Evolutionary conservation across 2,329 filamentous ascomycete species (phyloP).

Genomic region (Neofusicoccum kwambonambiense): DNA sequence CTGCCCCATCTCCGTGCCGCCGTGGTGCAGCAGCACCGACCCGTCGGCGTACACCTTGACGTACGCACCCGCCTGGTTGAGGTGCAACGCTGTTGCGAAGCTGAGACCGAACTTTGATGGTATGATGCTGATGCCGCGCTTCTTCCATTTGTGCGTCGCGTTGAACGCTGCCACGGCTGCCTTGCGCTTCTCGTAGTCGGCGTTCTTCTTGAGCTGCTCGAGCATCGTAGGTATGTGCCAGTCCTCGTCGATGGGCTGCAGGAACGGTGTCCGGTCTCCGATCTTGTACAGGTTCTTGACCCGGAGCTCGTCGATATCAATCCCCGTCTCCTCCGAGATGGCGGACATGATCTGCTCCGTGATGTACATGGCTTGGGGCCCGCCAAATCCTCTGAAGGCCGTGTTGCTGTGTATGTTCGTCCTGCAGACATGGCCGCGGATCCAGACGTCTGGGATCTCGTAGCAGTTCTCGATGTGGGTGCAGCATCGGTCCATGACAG

Average conservation of each 20-base stretch:
- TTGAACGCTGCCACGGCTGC: slow-evolving; percentile 76
- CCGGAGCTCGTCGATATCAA: slow-evolving; percentile 76
- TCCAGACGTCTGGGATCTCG: slow-evolving; percentile 75
- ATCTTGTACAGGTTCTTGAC: slow-evolving; percentile 82
- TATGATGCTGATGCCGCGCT: slow-evolving; percentile 79
- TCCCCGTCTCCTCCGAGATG: slow-evolving; percentile 80
- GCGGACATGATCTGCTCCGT: slow-evolving; percentile 85
- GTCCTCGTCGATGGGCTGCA: slow-evolving; percentile 74
- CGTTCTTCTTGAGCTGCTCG: slow-evolving; percentile 74
- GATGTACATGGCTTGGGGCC: slow-evolving; percentile 92
- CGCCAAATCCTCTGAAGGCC: slow-evolving; percentile 91
- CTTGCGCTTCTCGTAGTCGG: slow-evolving; percentile 68
- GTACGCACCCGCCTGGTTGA: slow-evolving; percentile 90
- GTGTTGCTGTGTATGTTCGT: slow-evolving; percentile 98
- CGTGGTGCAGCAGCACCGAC: slow-evolving; percentile 85
- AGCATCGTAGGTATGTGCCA: slow-evolving; percentile 95
- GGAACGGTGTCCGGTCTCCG: slow-evolving; percentile 80
- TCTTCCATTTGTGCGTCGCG: slow-evolving; percentile 81
- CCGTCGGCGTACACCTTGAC: slow-evolving; percentile 97
- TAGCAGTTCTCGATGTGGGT: slow-evolving; percentile 89
- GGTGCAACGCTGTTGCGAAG: slow-evolving; percentile 81
- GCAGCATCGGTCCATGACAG: slow-evolving; percentile 80
- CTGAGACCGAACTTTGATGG: slow-evolving; percentile 97
- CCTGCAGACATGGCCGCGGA: slow-evolving; percentile 83
- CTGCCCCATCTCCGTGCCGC: slow-evolving; percentile 96